Evolutionary conservation across 352 stramenopile genomes (phyloP).

Genomic region (Globisporangium yorkense): DNA sequence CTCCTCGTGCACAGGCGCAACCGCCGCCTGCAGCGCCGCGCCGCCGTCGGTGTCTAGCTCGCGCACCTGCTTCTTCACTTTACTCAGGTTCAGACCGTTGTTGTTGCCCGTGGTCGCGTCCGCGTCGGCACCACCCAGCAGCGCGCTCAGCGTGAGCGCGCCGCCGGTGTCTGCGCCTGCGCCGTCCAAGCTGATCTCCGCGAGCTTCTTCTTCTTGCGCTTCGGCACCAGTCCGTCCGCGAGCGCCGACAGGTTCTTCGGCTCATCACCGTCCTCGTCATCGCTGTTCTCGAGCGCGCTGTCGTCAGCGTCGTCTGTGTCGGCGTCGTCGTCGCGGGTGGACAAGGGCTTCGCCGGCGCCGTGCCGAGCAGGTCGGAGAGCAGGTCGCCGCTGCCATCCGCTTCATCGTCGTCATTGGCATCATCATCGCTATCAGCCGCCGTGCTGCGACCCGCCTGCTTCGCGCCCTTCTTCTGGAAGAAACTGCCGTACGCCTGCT

Average conservation of each 20-base stretch:
- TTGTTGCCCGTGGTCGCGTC: slow-evolving; percentile 16
- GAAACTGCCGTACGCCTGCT: slow-evolving; percentile 84
- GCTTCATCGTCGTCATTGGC: slow-evolving; percentile 21
- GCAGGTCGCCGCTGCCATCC: slow-evolving; percentile 53
- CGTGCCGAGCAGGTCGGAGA: slow-evolving; percentile 70
- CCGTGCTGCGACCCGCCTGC: slow-evolving; percentile 11
- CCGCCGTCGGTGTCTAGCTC: slow-evolving; percentile 56
- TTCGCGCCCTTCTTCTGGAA: slow-evolving; percentile 40
- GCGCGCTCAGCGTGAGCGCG: slow-evolving; percentile 32
- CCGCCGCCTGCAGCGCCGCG: slow-evolving; percentile 47
- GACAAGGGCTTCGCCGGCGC: slow-evolving; percentile 45
- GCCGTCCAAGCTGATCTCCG: slow-evolving; percentile 46
- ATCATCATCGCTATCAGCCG: slow-evolving; percentile 8
- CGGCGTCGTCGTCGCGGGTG: slow-evolving; percentile 29
- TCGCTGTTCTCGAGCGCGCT: slow-evolving; percentile 27
- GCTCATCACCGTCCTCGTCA: slow-evolving; percentile 34
- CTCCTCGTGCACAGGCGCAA: slow-evolving; percentile 80
- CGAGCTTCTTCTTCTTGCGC: slow-evolving; percentile 41
- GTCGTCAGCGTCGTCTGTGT: slow-evolving; percentile 21
- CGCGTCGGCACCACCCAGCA: slow-evolving; percentile 27
- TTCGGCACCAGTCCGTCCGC: slow-evolving; percentile 45
- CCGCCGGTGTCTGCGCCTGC: slow-evolving; percentile 14
- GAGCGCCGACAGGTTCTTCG: slow-evolving; percentile 39
- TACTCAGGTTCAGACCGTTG: slow-evolving; percentile 32
- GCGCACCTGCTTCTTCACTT: slow-evolving; percentile 73